A percentile compares a stretch with the other conserved stretches of the same genome.
phyloP scores from a whole-genome alignment of 805 yeast genomes.

The Torulaspora delbrueckii region DNA sequence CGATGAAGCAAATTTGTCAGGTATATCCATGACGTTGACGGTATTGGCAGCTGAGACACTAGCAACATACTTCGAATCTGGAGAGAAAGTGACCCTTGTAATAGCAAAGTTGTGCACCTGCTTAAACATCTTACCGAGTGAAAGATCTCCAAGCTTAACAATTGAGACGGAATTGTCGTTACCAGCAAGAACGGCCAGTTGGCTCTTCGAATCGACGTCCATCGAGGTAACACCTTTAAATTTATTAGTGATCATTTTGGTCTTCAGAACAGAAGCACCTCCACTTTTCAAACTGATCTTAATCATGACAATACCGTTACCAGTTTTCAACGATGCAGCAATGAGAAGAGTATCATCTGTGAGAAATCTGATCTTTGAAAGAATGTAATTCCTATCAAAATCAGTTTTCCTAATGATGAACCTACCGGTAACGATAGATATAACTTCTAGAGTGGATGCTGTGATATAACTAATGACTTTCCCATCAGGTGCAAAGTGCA shows the following conservation, averaged over 20 bases:
- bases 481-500: slow-evolving; percentile 64
- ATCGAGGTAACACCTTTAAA: slow-evolving; percentile 54
- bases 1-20: slow-evolving; percentile 43
- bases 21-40: slow-evolving; percentile 57
- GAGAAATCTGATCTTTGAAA: slow-evolving; percentile 38
- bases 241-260: slow-evolving; percentile 30
- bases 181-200: slow-evolving; percentile 41
- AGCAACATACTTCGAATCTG: slow-evolving; percentile 61
- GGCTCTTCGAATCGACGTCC: slow-evolving; percentile 37
- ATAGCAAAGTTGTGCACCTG: slow-evolving; percentile 75
- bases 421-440: slow-evolving; percentile 40
- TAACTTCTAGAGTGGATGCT: slow-evolving; percentile 43
- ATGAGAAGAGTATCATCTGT: slow-evolving; percentile 37
- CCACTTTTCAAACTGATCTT: slow-evolving; percentile 28
- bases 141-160: slow-evolving; percentile 49
- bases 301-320: slow-evolving; percentile 39
- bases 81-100: slow-evolving; percentile 65
- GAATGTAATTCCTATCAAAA: slow-evolving; percentile 29
- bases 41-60: slow-evolving; percentile 75
- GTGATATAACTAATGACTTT: slow-evolving; percentile 62
- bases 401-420: slow-evolving; percentile 36
- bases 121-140: slow-evolving; percentile 45
- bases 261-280: slow-evolving; percentile 18
- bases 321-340: slow-evolving; percentile 41
- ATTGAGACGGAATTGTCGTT: slow-evolving; percentile 62